These are phyloP conservation scores for Leccinum pellstonianum DNA, from an alignment of 768 basidiomycete genomes.

Conservation along the genomic window DNA sequence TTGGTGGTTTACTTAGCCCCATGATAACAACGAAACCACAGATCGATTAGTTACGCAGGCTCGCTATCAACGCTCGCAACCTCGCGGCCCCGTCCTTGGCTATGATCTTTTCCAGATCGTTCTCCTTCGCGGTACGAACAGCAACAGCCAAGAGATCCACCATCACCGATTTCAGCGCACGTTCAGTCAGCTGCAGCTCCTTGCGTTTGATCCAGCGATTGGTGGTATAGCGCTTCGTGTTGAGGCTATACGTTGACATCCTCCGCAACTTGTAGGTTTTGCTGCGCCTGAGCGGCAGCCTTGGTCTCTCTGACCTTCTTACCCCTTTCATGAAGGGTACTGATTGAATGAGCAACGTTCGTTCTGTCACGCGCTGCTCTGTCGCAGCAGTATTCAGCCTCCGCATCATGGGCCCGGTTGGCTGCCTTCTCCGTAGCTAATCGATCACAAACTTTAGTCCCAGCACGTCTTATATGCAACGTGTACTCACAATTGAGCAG, in stretches of 20 bases:
- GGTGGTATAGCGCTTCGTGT: slow-evolving; percentile 55
- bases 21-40: not conserved
- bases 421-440: slow-evolving; percentile 64
- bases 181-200: slow-evolving; percentile 42
- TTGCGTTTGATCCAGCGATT: slow-evolving; percentile 54
- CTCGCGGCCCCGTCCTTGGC: slow-evolving; percentile 50
- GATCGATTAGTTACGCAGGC: slow-evolving; percentile 53
- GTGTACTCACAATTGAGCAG: slow-evolving; percentile 56
- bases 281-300: slow-evolving; percentile 55
- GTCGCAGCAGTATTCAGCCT: slow-evolving; percentile 38
- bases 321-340: slow-evolving; percentile 51
- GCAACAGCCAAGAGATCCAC: slow-evolving; percentile 48
- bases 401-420: slow-evolving; percentile 46
- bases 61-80: slow-evolving; percentile 55
- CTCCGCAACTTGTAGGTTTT: slow-evolving; percentile 33
- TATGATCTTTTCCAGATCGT: slow-evolving; percentile 60
- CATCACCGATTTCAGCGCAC: slow-evolving; percentile 68
- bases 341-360: slow-evolving; percentile 46
- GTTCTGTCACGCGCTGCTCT: slow-evolving; percentile 44
- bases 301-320: slow-evolving; percentile 56
- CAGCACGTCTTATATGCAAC: not conserved
- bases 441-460: slow-evolving; percentile 5
- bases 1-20: slow-evolving; percentile 1
- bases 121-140: slow-evolving; percentile 47
- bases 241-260: slow-evolving; percentile 57